Evolutionary conservation across 768 basidiomycete genomes (phyloP), one percentile per base, ranked within the genome.

Genomic region (Auriscalpium microsporum): DNA sequence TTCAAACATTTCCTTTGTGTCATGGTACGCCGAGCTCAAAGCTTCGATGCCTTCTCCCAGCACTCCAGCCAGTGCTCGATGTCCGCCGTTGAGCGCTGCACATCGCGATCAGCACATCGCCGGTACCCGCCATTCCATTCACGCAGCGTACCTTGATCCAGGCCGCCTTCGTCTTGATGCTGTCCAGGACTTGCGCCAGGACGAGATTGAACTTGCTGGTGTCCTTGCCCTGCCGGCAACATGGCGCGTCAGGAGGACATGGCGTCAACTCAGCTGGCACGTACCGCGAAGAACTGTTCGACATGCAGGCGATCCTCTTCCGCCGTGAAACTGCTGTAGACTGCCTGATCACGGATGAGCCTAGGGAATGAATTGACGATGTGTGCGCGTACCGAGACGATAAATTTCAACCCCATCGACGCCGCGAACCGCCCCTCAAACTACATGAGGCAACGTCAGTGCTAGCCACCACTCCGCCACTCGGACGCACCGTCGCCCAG

Each of bases 401-500:
- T 11, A 42, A 3, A 42, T 7, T 42, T 42, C 40, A 42, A 17
- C 3, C 3, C n/a, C 13, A 42, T 13, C 8, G 40, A 13, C 40
- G 40, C 2, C 40, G 11, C 40, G 7, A 42, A 42, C 13, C 40
- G 40, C 40, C 7, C n/a, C 8, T 13, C 40, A 8, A 42, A 2
- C 40, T 42, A 42, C 40, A 11, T 13, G 13, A 42, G 11, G 13
- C 40, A 42, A 42, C n/a, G 11, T 42, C 13, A 17, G n/a, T 42
- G 33, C 23, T 3, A 46, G 17, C 52, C 50, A 3, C 40, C 40
- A 11, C 11, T 42, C 11, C 40, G 40, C 3, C 40, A 42, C 40
- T n/a, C 8, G 50, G 34, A 70, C 82, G 62, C 63, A 86, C 87
- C 16, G 58, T 61, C 53, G 83, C 77, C 65, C 84, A 92, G 63